These are phyloP conservation scores for sunflower (Helianthus annuus) DNA, from an alignment of 129 eudicot species.

Conservation along the genomic window DNA sequence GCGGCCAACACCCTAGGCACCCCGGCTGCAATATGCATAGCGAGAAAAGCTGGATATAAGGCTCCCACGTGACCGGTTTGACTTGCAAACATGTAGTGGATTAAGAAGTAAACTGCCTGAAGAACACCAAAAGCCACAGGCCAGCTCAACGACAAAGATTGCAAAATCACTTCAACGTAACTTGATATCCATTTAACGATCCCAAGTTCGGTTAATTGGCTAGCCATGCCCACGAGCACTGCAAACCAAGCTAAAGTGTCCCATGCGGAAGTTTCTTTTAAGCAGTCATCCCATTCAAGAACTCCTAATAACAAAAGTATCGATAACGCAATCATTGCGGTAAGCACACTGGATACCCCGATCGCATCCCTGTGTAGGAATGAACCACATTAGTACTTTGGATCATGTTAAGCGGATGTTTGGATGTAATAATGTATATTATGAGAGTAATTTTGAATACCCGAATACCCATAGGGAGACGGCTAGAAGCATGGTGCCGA, in stretches of 20 bases:
- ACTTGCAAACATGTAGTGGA: conserved; percentile 90
- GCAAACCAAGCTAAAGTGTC: conserved; percentile 94
- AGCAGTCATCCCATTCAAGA: conserved; percentile 89
- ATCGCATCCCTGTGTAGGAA: conserved; percentile 54
- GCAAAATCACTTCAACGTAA: conserved; percentile 49
- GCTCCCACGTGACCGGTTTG: conserved; percentile 97
- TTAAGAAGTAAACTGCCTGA: conserved; percentile 74
- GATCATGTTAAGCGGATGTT: background rate
- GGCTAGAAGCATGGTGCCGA: conserved; percentile 76
- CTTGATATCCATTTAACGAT: conserved; percentile 75
- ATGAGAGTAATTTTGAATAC: conserved; percentile 40
- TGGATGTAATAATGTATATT: background rate
- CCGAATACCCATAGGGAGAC: conserved; percentile 78
- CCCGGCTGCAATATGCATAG: conserved; percentile 76
- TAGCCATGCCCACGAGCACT: conserved; percentile 84
- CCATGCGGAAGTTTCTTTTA: conserved; percentile 94
- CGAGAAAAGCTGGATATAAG: conserved; percentile 78
- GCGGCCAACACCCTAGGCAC: conserved; percentile 77
- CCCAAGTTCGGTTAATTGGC: conserved; percentile 70
- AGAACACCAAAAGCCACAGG: conserved; percentile 68
- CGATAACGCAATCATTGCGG: conserved; percentile 84
- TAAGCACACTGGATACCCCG: conserved; percentile 65
- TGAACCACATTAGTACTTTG: conserved; percentile 1
- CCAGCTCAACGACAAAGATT: conserved; percentile 57
- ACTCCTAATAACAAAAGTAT: conserved; percentile 71